Percentiles rank a stretch among this genome's conserved stretches.
Conservation (phyloP, 1,139 yeast species). For the Zygosaccharomyces pseudobailii region DNA sequence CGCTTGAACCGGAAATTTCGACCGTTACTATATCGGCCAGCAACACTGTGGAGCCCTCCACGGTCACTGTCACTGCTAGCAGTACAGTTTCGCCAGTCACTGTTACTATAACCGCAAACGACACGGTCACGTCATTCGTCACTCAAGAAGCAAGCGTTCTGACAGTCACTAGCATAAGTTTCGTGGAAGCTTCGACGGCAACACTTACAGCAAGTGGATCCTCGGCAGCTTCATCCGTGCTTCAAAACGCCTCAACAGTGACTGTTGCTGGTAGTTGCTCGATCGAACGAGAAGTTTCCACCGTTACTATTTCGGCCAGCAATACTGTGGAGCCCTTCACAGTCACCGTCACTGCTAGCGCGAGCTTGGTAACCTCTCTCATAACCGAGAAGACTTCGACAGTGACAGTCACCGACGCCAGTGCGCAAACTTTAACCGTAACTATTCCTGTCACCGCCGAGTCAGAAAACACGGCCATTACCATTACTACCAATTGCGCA, state of each 20-base stretch:
- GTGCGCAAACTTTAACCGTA: neutral
- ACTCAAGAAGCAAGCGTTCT: neutral
- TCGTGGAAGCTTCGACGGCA: neutral
- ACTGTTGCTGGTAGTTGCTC: neutral
- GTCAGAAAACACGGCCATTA: too few species aligned
- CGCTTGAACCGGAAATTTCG: neutral
- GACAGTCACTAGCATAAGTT: neutral
- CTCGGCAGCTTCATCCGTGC: neutral
- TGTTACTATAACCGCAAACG: neutral
- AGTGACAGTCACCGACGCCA: neutral
- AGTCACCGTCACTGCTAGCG: neutral
- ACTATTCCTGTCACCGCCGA: neutral
- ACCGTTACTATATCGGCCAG: neutral
- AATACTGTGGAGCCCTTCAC: neutral
- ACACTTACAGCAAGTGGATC: neutral
- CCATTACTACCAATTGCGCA: too few species aligned
- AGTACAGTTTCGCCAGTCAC: neutral
- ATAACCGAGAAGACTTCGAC: neutral
- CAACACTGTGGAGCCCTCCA: neutral
- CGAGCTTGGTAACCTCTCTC: neutral
- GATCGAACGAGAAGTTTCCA: neutral
- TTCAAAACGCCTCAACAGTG: neutral
- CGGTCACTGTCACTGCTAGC: neutral
- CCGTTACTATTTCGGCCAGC: neutral
- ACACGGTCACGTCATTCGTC: neutral